A percentile compares a stretch with the other conserved stretches of the same genome.
These are phyloP conservation scores for Annulohypoxylon moriforme DNA, from an alignment of 495 filamentous ascomycete species.

Conservation along the genomic window DNA sequence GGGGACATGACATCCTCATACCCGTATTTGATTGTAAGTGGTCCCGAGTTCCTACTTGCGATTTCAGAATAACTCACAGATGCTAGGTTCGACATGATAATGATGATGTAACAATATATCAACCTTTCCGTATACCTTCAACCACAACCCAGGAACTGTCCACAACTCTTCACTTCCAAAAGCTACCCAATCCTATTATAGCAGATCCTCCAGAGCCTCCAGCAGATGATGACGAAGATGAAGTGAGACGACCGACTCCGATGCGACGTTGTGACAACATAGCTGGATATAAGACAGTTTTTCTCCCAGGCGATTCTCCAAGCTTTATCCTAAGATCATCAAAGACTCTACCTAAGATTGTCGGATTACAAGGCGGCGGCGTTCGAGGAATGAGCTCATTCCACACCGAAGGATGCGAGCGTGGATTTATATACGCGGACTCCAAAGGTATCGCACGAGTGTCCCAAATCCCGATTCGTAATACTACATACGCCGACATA, in stretches of 20 bases:
- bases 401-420: slow-evolving; percentile 76
- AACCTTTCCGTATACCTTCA: slow-evolving; percentile 70
- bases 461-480: slow-evolving; percentile 70
- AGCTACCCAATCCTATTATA: slow-evolving; percentile 72
- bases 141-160: slow-evolving; percentile 48
- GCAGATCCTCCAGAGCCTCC: slow-evolving; percentile 61
- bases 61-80: slow-evolving; percentile 17
- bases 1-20: slow-evolving; percentile 75
- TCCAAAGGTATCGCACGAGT: slow-evolving; percentile 70
- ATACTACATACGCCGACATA: slow-evolving; percentile 73
- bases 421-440: slow-evolving; percentile 85
- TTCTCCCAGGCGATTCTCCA: slow-evolving; percentile 80
- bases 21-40: slow-evolving; percentile 82
- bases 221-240: slow-evolving; percentile 50
- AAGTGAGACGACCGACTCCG: slow-evolving; percentile 59
- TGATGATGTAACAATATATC: slow-evolving; percentile 89
- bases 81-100: slow-evolving; percentile 76
- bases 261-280: slow-evolving; percentile 74
- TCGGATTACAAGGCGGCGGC: slow-evolving; percentile 72
- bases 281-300: slow-evolving; percentile 79
- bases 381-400: slow-evolving; percentile 77
- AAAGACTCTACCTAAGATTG: slow-evolving; percentile 75
- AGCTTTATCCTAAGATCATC: slow-evolving; percentile 83
- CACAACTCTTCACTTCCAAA: slow-evolving; percentile 75
- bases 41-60: background rate